Conservation (phyloP, 2,329 filamentous ascomycete genomes). For the Drechmeria coniospora region DNA sequence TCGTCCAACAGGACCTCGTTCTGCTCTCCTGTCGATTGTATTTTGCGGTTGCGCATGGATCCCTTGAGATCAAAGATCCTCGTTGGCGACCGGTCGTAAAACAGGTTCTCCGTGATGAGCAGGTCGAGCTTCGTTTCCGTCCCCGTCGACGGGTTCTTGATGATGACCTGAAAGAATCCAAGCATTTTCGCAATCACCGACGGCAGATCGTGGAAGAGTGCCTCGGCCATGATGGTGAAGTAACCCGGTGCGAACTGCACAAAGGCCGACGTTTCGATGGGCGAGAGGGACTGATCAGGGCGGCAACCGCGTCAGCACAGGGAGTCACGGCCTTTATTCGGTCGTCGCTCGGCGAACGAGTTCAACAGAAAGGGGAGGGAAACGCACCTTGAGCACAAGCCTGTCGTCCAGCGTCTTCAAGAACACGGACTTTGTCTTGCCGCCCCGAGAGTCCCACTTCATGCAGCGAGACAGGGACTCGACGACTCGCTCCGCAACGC, state of each 20-base stretch:
- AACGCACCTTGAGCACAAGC: slow-evolving; percentile 61
- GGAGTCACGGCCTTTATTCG: too few relatives aligned
- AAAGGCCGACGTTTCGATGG: slow-evolving; percentile 86
- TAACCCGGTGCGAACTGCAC: slow-evolving; percentile 92
- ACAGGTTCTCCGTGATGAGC: slow-evolving; percentile 92
- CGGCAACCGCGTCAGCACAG: slow-evolving; percentile 5
- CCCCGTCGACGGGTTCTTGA: slow-evolving; percentile 85
- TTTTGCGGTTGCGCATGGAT: slow-evolving; percentile 96
- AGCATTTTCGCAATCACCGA: slow-evolving; percentile 99
- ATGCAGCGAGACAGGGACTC: slow-evolving; percentile 89
- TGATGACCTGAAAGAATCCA: slow-evolving; percentile 91
- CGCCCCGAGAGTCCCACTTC: slow-evolving; percentile 96
- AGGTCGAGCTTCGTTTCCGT: slow-evolving; percentile 91
- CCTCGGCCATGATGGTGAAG: slow-evolving; percentile 93
- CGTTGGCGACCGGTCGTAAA: slow-evolving; percentile 83
- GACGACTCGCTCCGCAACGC: slow-evolving; percentile 82
- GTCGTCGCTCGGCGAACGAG: too few relatives aligned
- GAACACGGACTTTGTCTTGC: slow-evolving; percentile 95
- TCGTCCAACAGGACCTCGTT: slow-evolving; percentile 95
- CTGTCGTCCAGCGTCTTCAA: slow-evolving; percentile 92
- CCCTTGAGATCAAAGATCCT: slow-evolving; percentile 93
- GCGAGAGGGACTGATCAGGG: slow-evolving; percentile 75
- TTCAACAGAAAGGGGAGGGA: neutral
- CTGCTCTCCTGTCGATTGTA: slow-evolving; percentile 85
- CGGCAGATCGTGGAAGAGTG: slow-evolving; percentile 85